These are phyloP conservation scores for Ogataea nitratoaversa DNA, from an alignment of 805 yeast genomes.

Conservation along the genomic window DNA sequence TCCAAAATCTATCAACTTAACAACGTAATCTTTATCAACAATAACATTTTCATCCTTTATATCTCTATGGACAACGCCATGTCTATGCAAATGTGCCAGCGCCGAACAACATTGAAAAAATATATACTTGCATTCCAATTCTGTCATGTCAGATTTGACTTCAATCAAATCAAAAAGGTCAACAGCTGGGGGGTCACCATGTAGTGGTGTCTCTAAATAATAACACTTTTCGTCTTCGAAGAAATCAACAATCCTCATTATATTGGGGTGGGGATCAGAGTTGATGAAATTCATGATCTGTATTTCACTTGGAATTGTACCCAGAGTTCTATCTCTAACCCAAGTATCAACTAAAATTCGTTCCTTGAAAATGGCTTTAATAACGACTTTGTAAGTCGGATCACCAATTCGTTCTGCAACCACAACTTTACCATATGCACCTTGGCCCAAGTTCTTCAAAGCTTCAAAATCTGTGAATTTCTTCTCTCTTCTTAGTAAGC, in stretches of 20 bases:
- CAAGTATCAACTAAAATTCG: constrained; percentile 94
- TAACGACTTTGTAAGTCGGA: constrained; percentile 61
- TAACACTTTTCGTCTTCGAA: constrained; percentile 90
- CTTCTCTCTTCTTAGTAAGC: constrained; percentile 66
- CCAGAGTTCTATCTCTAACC: constrained; percentile 88
- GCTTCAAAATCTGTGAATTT: constrained; percentile 66
- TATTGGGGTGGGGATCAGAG: constrained; percentile 78
- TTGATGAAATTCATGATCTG: constrained; percentile 85
- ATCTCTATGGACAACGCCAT: constrained; percentile 91
- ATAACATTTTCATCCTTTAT: constrained; percentile 93
- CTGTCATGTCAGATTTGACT: constrained; percentile 74
- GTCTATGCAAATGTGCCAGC: constrained; percentile 71
- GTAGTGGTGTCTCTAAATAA: constrained; percentile 87
- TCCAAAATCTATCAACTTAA: constrained; percentile 91
- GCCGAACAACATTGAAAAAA: constrained; percentile 79
- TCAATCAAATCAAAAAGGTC: constrained; percentile 93
- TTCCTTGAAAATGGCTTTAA: constrained; percentile 88
- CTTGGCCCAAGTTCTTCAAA: constrained; percentile 83
- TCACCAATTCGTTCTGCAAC: constrained; percentile 67
- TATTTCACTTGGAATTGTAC: constrained; percentile 95
- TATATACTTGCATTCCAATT: constrained; percentile 70
- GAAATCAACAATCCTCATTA: constrained; percentile 80
- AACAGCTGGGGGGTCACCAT: constrained; percentile 84
- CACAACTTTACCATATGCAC: constrained; percentile 94
- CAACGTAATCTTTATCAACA: constrained; percentile 74